These are phyloP conservation scores for Camellia lanceoleosa DNA, from an alignment of 148 eudicot species.

Conservation along the genomic window DNA sequence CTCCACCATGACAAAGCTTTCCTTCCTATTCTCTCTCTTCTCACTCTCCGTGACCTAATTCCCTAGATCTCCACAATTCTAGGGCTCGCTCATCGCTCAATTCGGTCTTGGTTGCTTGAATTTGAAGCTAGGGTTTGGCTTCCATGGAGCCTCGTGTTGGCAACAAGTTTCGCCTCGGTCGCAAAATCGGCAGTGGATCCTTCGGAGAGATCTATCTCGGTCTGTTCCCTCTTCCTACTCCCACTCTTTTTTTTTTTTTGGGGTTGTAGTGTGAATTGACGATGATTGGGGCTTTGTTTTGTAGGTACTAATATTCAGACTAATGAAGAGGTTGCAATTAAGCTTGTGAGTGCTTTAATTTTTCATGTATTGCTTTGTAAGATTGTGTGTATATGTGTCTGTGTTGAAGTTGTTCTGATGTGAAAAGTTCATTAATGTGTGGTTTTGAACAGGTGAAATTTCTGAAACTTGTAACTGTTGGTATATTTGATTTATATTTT, in stretches of 20 bases:
- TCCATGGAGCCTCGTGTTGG: conserved; percentile 74
- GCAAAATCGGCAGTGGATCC: conserved; percentile 81
- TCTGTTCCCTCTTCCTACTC: conserved; percentile 9
- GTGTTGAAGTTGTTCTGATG: not conserved
- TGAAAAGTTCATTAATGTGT: not conserved
- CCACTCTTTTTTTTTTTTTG: not conserved
- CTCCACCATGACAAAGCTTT: not conserved
- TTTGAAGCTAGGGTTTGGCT: conserved; percentile 17
- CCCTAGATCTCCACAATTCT: conserved; percentile 8
- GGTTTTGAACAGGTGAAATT: not conserved
- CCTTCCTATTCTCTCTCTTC: not conserved
- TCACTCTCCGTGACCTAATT: not conserved
- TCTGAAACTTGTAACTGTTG: not conserved
- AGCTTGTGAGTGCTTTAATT: conserved; percentile 52
- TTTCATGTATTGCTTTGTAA: not conserved
- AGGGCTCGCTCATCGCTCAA: not conserved
- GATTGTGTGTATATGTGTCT: not conserved
- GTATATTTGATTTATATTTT: not conserved
- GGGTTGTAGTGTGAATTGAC: not conserved
- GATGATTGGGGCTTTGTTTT: not conserved
- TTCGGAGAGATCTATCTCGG: conserved; percentile 82
- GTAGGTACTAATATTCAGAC: conserved; percentile 70
- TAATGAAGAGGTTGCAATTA: conserved; percentile 74
- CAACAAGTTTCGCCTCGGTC: conserved; percentile 66
- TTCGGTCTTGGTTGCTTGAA: not conserved